phyloP scores from a whole-genome alignment of 176 grass and related monocot species.

The Oryza coarctata region DNA sequence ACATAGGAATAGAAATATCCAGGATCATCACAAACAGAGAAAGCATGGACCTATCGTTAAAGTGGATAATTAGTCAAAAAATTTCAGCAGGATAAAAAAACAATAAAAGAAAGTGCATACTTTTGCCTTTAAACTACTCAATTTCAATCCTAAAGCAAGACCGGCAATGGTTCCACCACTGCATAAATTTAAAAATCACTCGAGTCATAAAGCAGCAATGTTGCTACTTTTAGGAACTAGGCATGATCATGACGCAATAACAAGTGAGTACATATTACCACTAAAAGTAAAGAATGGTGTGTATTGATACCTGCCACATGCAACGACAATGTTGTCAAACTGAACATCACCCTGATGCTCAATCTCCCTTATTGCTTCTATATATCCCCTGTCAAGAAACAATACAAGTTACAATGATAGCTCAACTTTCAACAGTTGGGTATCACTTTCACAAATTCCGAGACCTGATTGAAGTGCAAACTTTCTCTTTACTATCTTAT shows the following conservation, averaged over 20 bases:
- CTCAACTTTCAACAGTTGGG: background rate
- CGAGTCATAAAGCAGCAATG: background rate
- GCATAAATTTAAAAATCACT: slow-evolving; percentile 39
- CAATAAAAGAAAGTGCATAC: slow-evolving; percentile 49
- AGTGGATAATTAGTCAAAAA: slow-evolving; percentile 40
- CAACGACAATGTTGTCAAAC: slow-evolving; percentile 92
- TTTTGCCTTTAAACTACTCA: slow-evolving; percentile 86
- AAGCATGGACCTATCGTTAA: slow-evolving; percentile 80
- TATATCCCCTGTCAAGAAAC: slow-evolving; percentile 71
- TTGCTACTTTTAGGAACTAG: slow-evolving; percentile 3
- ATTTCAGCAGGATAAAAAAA: slow-evolving; percentile 26
- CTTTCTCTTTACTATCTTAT: background rate
- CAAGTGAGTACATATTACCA: background rate
- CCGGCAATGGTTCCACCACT: slow-evolving; percentile 97
- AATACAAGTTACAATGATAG: background rate
- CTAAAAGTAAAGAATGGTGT: background rate
- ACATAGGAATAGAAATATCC: slow-evolving; percentile 78
- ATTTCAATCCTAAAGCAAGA: slow-evolving; percentile 78
- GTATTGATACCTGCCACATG: slow-evolving; percentile 75
- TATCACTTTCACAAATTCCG: background rate
- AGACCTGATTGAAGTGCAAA: background rate
- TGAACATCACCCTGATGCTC: slow-evolving; percentile 65
- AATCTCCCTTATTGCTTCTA: slow-evolving; percentile 88
- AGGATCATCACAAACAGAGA: slow-evolving; percentile 92
- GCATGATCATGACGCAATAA: background rate